Percentiles rank a stretch among this genome's conserved stretches.
These are phyloP conservation scores for Komagataella ulmi DNA, from an alignment of 805 yeast genomes.

Conservation along the genomic window DNA sequence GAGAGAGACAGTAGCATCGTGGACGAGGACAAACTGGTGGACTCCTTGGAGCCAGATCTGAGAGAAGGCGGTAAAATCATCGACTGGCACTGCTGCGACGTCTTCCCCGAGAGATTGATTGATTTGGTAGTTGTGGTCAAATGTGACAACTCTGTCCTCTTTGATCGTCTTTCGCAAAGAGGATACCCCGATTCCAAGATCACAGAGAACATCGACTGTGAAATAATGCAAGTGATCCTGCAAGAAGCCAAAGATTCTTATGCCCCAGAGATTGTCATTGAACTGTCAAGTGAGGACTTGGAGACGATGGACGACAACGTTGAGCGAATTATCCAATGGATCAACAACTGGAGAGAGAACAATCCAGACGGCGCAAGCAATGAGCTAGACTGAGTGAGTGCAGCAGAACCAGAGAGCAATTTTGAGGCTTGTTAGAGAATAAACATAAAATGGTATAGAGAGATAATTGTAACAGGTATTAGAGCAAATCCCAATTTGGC, in stretches of 20 bases:
- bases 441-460: no score
- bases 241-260: constrained; percentile 83
- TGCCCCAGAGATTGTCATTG: constrained; percentile 70
- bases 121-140: constrained; percentile 86
- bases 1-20: constrained; percentile 77
- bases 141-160: constrained; percentile 58
- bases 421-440: not conserved
- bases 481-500: not conserved
- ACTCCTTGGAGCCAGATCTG: constrained; percentile 63
- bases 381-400: constrained; percentile 16
- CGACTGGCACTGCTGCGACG: constrained; percentile 97
- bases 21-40: constrained; percentile 83
- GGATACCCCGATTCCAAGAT: constrained; percentile 73
- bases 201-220: constrained; percentile 89
- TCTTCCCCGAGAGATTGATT: constrained; percentile 84
- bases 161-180: constrained; percentile 64
- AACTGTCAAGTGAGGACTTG: constrained; percentile 54
- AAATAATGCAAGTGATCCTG: constrained; percentile 84
- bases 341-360: constrained; percentile 57
- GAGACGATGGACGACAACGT: constrained; percentile 80
- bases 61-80: constrained; percentile 80
- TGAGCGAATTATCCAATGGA: constrained; percentile 64
- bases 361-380: constrained; percentile 49
- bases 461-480: not conserved
- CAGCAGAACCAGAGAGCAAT: not conserved